Evolutionary conservation across 768 basidiomycete genomes (phyloP).

Genomic region (Mycena leptocephala): DNA sequence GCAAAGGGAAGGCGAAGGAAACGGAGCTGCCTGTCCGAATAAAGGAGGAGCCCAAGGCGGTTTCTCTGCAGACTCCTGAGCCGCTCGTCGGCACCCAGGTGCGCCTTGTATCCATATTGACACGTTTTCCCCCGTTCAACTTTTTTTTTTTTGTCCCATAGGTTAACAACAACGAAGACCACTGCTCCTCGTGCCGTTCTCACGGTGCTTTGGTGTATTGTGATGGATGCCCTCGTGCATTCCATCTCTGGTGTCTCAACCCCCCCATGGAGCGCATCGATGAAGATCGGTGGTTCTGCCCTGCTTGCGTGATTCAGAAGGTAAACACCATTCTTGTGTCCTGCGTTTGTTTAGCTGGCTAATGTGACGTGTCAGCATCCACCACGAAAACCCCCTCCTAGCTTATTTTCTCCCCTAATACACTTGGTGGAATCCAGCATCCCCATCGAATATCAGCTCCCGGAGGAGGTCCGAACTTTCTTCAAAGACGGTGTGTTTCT

Average conservation of each 20-base stretch:
- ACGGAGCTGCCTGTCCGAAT: constrained; percentile 61
- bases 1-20: constrained; percentile 68
- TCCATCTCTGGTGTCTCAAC: constrained; percentile 97
- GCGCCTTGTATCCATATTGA: constrained; percentile 39
- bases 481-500: constrained; percentile 87
- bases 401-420: constrained; percentile 82
- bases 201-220: constrained; percentile 93
- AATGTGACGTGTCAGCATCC: constrained; percentile 68
- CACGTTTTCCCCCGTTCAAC: constrained; percentile 24
- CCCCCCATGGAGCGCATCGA: constrained; percentile 94
- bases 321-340: constrained; percentile 55
- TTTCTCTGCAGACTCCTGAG: constrained; percentile 61
- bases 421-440: constrained; percentile 77
- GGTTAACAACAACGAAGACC: constrained; percentile 84
- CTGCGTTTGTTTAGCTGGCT: constrained; percentile 33
- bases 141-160: constrained; percentile 40
- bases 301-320: constrained; percentile 77
- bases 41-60: constrained; percentile 68
- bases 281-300: constrained; percentile 90
- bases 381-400: constrained; percentile 74
- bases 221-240: constrained; percentile 96
- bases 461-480: constrained; percentile 85
- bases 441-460: constrained; percentile 89
- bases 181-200: constrained; percentile 89
- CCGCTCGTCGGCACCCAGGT: constrained; percentile 59